These are phyloP conservation scores for Hymenoscyphus fructigenus DNA, from an alignment of 2,329 filamentous ascomycete genomes.

Conservation along the genomic window DNA sequence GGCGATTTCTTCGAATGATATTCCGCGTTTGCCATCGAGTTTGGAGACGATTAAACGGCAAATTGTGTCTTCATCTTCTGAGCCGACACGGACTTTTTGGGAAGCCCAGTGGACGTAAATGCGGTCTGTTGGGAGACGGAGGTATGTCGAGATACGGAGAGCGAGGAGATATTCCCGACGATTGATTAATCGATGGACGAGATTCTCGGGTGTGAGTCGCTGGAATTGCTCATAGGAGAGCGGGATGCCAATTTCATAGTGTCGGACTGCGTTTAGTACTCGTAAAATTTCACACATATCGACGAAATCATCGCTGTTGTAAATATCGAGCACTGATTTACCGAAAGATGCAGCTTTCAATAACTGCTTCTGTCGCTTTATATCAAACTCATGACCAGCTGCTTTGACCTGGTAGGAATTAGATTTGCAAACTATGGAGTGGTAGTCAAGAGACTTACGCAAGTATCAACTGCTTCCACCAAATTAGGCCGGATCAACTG, in stretches of 20 bases:
- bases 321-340: conserved; percentile 94
- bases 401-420: conserved; percentile 60
- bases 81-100: conserved; percentile 83
- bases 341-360: conserved; percentile 97
- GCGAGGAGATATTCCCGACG: conserved; percentile 90
- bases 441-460: conserved; percentile 45
- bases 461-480: conserved; percentile 89
- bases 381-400: conserved; percentile 85
- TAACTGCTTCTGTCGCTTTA: conserved; percentile 91
- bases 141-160: conserved; percentile 81
- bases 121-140: conserved; percentile 80
- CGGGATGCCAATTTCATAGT: conserved; percentile 86
- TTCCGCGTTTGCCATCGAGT: conserved; percentile 82
- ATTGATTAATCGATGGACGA: conserved; percentile 84
- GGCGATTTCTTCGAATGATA: conserved; percentile 94
- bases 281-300: conserved; percentile 95
- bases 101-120: conserved; percentile 98
- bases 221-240: conserved; percentile 93
- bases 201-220: conserved; percentile 80
- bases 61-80: conserved; percentile 83
- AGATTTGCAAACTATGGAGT: conserved; percentile 12
- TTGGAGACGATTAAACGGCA: conserved; percentile 85
- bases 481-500: conserved; percentile 86
- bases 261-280: conserved; percentile 88
- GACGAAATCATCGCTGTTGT: conserved; percentile 98